Evolutionary conservation across 345 rosid genomes (phyloP).

Genomic region (Rhodamnia rubescens): DNA sequence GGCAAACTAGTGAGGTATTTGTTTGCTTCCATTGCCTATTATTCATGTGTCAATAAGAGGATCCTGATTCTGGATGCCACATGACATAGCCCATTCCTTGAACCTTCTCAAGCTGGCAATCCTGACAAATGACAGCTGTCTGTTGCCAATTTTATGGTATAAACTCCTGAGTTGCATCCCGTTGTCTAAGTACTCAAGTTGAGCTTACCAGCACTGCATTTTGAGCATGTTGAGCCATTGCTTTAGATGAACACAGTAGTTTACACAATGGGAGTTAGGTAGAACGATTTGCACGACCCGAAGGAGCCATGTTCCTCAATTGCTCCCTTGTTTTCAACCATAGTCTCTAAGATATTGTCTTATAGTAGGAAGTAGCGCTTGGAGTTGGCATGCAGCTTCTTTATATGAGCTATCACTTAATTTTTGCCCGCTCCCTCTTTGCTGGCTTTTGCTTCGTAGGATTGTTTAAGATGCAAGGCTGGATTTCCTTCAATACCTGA

Average conservation of each 20-base stretch:
- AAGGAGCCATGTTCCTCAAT: neutral
- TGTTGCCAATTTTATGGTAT: neutral
- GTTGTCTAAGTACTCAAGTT: neutral
- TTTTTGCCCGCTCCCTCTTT: neutral
- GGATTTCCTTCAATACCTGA: neutral
- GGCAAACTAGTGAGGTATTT: neutral
- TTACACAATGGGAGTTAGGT: neutral
- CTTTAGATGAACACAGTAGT: neutral
- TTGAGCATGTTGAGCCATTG: neutral
- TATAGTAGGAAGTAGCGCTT: neutral
- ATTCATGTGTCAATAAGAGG: neutral
- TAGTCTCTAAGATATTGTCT: neutral
- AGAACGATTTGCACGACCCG: neutral
- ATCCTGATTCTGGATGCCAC: neutral
- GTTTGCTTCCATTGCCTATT: neutral
- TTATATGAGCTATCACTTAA: neutral
- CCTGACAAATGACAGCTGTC: neutral
- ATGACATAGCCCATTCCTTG: neutral
- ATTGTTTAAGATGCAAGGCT: neutral
- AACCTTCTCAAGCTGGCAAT: neutral
- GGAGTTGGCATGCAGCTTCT: neutral
- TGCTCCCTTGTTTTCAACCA: neutral
- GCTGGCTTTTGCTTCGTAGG: neutral
- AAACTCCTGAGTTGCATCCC: neutral
- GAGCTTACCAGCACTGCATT: neutral